Percentiles rank a stretch among this genome's conserved stretches.
These are phyloP conservation scores for Saitozyma podzolica DNA, from an alignment of 768 basidiomycete genomes.

Conservation along the genomic window DNA sequence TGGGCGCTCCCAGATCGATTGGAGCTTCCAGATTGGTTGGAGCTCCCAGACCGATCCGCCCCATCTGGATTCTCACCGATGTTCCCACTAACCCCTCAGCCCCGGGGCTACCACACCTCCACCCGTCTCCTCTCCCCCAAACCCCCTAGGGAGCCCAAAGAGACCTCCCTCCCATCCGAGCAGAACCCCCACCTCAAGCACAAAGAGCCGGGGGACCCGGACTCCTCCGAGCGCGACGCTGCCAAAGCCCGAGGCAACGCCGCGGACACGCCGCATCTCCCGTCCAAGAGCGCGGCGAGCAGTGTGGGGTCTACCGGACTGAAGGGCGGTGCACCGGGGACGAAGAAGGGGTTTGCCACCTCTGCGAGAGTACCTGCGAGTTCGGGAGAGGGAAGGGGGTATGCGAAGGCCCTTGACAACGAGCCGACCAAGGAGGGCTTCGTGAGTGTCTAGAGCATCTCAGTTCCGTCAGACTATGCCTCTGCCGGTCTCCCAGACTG, in stretches of 20 bases:
- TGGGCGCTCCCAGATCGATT: no score
- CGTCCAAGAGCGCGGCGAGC: conserved; percentile 28
- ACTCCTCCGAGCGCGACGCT: neutral
- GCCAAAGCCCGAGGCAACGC: conserved; percentile 43
- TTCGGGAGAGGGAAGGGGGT: conserved; percentile 16
- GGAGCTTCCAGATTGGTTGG: no score
- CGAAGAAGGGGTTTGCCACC: conserved; percentile 23
- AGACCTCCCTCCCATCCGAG: conserved; percentile 33
- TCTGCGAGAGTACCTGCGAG: conserved; percentile 13
- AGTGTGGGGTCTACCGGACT: conserved; percentile 4
- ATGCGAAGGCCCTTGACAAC: conserved; percentile 23
- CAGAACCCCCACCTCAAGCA: conserved; percentile 50
- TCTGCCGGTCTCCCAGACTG: neutral
- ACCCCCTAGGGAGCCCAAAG: conserved; percentile 7
- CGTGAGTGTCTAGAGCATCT: conserved; percentile 30
- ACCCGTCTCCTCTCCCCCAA: conserved; percentile 6
- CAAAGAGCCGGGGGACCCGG: conserved; percentile 18
- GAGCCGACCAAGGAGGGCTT: conserved; percentile 24
- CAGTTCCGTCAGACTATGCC: neutral
- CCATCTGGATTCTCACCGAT: no score
- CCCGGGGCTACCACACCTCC: conserved; percentile 7
- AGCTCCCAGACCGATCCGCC: no score
- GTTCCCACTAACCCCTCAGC: no score
- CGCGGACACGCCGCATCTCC: conserved; percentile 35
- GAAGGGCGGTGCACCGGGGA: conserved; percentile 8